These are phyloP conservation scores for Wallemia ichthyophaga DNA, from an alignment of 1,284 basidiomycete genomes.

Conservation along the genomic window DNA sequence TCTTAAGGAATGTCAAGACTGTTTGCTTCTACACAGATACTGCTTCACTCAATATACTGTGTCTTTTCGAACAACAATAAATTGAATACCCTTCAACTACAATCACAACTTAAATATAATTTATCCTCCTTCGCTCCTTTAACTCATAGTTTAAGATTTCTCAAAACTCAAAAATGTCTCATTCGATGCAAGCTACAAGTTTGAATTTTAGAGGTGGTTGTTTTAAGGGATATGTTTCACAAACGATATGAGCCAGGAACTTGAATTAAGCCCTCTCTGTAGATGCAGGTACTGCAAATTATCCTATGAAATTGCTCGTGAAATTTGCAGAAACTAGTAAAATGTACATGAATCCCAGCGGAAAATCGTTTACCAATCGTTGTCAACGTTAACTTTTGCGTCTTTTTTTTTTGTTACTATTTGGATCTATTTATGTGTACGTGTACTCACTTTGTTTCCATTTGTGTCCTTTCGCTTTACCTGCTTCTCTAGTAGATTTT, in stretches of 20 bases:
- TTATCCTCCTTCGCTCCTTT: neutral
- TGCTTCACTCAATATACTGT: no score
- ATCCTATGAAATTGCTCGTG: neutral
- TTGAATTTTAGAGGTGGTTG: neutral
- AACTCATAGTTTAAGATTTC: neutral
- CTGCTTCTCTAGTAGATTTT: slow-evolving; percentile 29
- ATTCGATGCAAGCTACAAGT: neutral
- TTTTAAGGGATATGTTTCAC: neutral
- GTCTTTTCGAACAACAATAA: no score
- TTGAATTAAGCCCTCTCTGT: neutral
- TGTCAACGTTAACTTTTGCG: neutral
- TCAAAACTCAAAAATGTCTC: neutral
- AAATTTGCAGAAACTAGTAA: neutral
- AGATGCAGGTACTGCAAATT: neutral
- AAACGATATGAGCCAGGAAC: neutral
- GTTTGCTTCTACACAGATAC: no score
- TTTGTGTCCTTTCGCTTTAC: slow-evolving; percentile 49
- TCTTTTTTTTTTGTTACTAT: neutral
- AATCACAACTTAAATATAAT: neutral
- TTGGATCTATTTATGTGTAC: no score
- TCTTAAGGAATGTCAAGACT: no score
- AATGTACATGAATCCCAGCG: neutral
- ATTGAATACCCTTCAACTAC: neutral
- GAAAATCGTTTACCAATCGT: neutral
- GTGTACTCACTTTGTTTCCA: slow-evolving; percentile 32